These are phyloP conservation scores for Ustilago hordei DNA, from an alignment of 1,284 basidiomycete species.

Conservation along the genomic window DNA sequence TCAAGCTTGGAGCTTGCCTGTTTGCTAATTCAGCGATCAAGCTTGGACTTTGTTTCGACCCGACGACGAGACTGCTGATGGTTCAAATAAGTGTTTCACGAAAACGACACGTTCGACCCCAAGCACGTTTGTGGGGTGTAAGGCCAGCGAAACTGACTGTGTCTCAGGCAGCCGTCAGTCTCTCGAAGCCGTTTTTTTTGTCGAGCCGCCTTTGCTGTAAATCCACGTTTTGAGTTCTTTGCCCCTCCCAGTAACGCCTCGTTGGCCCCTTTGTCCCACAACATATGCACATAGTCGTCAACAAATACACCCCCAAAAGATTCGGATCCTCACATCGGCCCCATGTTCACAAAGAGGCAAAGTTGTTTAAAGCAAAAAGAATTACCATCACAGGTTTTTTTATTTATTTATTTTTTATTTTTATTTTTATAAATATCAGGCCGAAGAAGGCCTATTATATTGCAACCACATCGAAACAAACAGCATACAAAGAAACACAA, in stretches of 20 bases:
- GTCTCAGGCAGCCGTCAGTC: not conserved
- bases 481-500: not conserved
- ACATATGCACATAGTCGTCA: not conserved
- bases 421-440: slow-evolving; percentile 14
- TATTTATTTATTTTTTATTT: no score
- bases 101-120: not conserved
- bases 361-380: no score
- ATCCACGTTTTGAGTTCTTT: not conserved
- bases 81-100: not conserved
- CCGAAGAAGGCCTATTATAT: slow-evolving; percentile 9
- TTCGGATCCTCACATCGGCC: no score
- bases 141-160: not conserved
- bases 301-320: no score
- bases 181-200: not conserved
- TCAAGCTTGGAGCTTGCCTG: not conserved
- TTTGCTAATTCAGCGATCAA: slow-evolving; percentile 3
- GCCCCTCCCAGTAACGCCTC: not conserved
- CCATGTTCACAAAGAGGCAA: no score
- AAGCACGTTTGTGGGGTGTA: not conserved
- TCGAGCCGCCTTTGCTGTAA: not conserved
- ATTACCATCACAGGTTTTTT: no score
- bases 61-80: not conserved
- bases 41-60: not conserved
- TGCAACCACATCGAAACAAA: not conserved
- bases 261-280: not conserved